phyloP scores from a whole-genome alignment of 1,284 basidiomycete genomes.

The Uromyces viciae-fabae region DNA sequence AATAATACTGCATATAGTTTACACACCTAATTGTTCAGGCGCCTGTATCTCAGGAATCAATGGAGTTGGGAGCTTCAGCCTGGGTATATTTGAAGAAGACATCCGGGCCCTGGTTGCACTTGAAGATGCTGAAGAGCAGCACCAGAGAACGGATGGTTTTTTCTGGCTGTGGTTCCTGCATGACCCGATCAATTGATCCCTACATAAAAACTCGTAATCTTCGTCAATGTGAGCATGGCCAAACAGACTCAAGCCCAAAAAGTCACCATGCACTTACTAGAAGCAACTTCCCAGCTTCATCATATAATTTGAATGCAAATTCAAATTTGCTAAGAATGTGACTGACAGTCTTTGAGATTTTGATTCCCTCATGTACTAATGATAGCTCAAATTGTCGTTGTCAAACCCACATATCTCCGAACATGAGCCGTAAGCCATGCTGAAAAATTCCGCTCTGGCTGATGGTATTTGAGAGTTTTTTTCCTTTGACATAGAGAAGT shows the following conservation, averaged over 20 bases:
- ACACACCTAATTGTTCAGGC: not conserved
- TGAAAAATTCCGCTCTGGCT: not conserved
- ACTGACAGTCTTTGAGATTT: not conserved
- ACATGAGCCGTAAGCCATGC: not conserved
- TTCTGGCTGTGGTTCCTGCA: not conserved
- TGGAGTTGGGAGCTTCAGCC: not conserved
- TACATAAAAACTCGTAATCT: too few species aligned
- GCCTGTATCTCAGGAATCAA: not conserved
- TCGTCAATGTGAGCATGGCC: not conserved
- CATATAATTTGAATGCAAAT: not conserved
- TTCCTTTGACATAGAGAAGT: not conserved
- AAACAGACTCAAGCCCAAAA: not conserved
- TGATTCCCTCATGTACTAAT: not conserved
- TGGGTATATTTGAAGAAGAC: not conserved
- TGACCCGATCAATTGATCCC: constrained; percentile 5
- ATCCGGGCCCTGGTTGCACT: not conserved
- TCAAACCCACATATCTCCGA: not conserved
- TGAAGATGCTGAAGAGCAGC: constrained; percentile 5
- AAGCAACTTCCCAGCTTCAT: not conserved
- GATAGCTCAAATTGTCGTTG: not conserved
- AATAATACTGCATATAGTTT: not conserved
- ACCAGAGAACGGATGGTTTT: not conserved
- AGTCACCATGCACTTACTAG: not conserved
- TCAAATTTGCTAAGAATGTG: not conserved
- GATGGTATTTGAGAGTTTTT: constrained; percentile 2